Conservation (phyloP, 331 rosid species). For the Pyracantha coccinea region DNA sequence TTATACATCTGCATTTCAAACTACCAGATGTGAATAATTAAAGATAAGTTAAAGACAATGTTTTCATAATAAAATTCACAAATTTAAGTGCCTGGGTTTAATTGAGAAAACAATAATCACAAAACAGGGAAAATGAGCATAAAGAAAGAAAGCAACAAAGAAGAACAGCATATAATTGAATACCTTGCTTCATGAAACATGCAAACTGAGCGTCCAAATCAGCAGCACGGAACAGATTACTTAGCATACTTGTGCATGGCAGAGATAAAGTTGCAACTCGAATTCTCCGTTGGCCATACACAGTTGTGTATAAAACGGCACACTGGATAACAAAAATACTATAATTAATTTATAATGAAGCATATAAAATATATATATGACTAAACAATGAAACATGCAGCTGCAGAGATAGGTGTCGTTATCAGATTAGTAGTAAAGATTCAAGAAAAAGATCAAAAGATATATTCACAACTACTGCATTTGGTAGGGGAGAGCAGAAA, state of each 20-base stretch:
- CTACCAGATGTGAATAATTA: neutral
- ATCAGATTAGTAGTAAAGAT: neutral
- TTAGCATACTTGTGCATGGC: constrained; percentile 92
- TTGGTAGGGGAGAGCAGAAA: constrained; percentile 11
- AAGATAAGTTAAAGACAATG: neutral
- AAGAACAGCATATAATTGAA: constrained; percentile 7
- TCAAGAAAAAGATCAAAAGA: neutral
- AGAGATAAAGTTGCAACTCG: constrained; percentile 83
- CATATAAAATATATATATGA: neutral
- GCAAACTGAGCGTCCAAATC: constrained; percentile 94
- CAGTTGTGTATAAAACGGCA: constrained; percentile 93
- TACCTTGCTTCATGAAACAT: constrained; percentile 97
- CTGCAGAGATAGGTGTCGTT: neutral
- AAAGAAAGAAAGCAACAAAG: neutral
- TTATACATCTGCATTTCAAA: neutral
- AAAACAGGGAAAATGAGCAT: neutral
- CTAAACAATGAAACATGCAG: constrained; percentile 5
- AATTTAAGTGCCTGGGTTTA: neutral
- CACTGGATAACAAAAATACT: constrained; percentile 39
- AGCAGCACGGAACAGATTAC: constrained; percentile 90
- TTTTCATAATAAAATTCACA: neutral
- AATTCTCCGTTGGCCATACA: constrained; percentile 92
- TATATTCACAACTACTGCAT: neutral
- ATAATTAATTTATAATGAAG: neutral
- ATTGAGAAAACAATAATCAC: constrained; percentile 1